These are phyloP conservation scores for Haplosporangium gracile DNA, from an alignment of 192 early-diverging fungal genomes.

Conservation along the genomic window DNA sequence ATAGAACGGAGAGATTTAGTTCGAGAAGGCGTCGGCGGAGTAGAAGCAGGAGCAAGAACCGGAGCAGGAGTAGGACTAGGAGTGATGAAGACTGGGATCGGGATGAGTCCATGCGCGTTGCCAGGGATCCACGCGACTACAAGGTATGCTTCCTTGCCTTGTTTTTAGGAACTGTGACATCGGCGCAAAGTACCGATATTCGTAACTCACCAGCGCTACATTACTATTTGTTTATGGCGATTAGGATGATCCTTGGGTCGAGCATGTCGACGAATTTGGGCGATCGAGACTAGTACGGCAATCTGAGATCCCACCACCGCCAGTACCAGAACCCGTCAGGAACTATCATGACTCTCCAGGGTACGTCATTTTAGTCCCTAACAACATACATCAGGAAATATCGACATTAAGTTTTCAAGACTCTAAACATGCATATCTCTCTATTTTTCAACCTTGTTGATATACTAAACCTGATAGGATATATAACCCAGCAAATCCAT, in stretches of 20 bases:
- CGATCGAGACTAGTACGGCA: slow-evolving; percentile 72
- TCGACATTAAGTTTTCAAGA: neutral
- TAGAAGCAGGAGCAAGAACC: neutral
- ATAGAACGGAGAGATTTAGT: neutral
- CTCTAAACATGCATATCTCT: neutral
- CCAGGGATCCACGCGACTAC: slow-evolving; percentile 25
- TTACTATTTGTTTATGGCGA: neutral
- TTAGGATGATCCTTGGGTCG: slow-evolving; percentile 81
- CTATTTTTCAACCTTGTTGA: neutral
- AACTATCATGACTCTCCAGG: neutral
- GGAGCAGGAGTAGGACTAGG: slow-evolving; percentile 19
- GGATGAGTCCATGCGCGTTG: slow-evolving; percentile 34
- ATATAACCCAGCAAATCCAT: slow-evolving; percentile 31
- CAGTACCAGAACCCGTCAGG: neutral
- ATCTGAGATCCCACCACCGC: slow-evolving; percentile 61
- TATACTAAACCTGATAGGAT: slow-evolving; percentile 5
- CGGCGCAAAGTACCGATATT: no score
- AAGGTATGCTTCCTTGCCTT: neutral
- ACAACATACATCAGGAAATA: neutral
- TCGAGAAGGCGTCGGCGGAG: neutral
- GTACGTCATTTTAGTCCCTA: neutral
- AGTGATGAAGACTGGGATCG: slow-evolving; percentile 11
- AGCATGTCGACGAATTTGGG: slow-evolving; percentile 83
- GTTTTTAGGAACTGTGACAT: no score
- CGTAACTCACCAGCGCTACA: no score